Evolutionary conservation across 2,329 filamentous ascomycete genomes (phyloP).

Genomic region (Aaosphaeria pasadenensis): DNA sequence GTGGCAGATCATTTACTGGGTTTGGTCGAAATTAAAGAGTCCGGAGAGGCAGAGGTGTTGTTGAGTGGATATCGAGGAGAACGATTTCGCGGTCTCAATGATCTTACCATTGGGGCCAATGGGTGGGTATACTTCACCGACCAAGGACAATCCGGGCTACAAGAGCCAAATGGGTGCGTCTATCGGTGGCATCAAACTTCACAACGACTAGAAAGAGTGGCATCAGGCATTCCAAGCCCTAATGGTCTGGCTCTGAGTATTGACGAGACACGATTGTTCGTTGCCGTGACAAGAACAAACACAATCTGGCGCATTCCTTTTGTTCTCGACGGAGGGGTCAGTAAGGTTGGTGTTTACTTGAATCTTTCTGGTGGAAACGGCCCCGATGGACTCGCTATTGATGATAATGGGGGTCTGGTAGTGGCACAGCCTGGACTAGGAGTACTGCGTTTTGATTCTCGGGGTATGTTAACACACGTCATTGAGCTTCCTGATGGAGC

Average conservation of each 20-base stretch:
- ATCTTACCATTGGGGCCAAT: neutral
- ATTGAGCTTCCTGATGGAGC: neutral
- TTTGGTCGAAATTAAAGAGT: neutral
- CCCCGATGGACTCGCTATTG: neutral
- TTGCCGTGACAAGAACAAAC: neutral
- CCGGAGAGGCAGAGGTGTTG: neutral
- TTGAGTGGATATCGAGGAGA: neutral
- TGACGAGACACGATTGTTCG: neutral
- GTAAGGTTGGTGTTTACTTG: neutral
- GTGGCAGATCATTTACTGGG: neutral
- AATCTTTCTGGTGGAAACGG: neutral
- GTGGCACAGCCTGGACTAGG: neutral
- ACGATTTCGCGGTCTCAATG: neutral
- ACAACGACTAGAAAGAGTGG: neutral
- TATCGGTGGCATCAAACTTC: neutral
- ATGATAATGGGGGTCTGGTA: neutral
- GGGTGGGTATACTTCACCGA: neutral
- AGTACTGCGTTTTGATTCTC: neutral
- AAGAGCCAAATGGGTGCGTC: neutral
- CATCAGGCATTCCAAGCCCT: neutral
- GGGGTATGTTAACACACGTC: neutral
- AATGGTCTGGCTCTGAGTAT: neutral
- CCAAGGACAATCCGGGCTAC: neutral
- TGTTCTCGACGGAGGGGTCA: neutral
- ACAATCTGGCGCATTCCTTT: neutral